phyloP scores from a whole-genome alignment of 306 rosid species.

The Ziziphus jujuba region DNA sequence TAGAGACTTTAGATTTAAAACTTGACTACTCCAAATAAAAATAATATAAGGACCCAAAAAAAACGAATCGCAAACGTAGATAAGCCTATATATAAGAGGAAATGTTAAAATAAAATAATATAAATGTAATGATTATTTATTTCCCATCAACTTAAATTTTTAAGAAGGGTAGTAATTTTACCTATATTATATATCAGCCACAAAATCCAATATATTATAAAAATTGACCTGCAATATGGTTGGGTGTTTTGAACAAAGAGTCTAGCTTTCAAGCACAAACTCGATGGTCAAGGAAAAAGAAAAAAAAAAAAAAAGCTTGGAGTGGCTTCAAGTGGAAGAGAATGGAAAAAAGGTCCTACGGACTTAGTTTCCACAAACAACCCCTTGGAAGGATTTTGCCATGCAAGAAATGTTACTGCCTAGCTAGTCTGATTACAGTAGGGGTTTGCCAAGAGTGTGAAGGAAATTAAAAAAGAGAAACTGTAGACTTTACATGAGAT shows the following conservation, averaged over 20 bases:
- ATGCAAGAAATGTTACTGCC: conserved; percentile 13
- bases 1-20: no score
- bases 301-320: no score
- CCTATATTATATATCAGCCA: neutral
- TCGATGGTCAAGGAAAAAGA: no score
- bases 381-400: conserved; percentile 14
- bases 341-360: conserved; percentile 24
- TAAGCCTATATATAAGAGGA: no score
- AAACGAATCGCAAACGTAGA: no score
- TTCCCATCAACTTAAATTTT: no score
- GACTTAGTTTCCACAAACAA: conserved; percentile 23
- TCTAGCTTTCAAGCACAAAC: no score
- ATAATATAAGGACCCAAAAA: no score
- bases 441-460: conserved; percentile 1
- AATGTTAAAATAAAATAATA: neutral
- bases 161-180: no score
- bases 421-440: neutral
- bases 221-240: neutral
- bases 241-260: no score
- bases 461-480: neutral
- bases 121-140: no score
- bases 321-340: conserved; percentile 17
- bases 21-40: no score
- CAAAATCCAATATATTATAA: neutral
- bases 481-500: conserved; percentile 24